phyloP scores from a whole-genome alignment of 495 filamentous ascomycete genomes.

The Gamarada debralockiae region DNA sequence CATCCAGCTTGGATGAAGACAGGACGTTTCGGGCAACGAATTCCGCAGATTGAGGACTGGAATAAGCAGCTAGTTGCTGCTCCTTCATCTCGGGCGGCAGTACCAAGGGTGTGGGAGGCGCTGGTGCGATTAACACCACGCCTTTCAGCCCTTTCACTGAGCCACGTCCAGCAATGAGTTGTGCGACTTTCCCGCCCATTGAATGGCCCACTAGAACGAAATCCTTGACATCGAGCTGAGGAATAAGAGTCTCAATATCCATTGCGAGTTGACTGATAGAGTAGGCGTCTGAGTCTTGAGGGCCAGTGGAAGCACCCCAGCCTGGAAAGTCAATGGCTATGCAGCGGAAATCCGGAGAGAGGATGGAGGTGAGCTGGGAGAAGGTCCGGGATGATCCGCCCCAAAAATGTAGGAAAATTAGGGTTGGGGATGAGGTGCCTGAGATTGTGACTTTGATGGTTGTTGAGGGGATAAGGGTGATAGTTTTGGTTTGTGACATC shows the following conservation, averaged over 20 bases:
- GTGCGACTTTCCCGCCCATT: slow-evolving; percentile 41
- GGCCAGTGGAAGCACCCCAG: slow-evolving; percentile 37
- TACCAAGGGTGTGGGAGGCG: slow-evolving; percentile 30
- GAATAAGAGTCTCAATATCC: slow-evolving; percentile 29
- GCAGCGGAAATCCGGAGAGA: slow-evolving; percentile 24
- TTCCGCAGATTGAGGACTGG: slow-evolving; percentile 25
- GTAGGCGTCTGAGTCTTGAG: slow-evolving; percentile 21
- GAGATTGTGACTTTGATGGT: too few species aligned
- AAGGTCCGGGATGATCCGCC: slow-evolving; percentile 39
- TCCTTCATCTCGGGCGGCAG: slow-evolving; percentile 34
- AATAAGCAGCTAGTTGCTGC: slow-evolving; percentile 34
- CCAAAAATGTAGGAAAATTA: slow-evolving; percentile 43
- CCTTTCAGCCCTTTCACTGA: slow-evolving; percentile 25
- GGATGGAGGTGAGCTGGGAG: slow-evolving; percentile 26
- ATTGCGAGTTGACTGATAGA: slow-evolving; percentile 27
- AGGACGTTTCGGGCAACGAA: slow-evolving; percentile 36
- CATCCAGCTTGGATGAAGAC: slow-evolving; percentile 19
- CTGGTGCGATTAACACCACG: slow-evolving; percentile 33
- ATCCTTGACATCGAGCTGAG: slow-evolving; percentile 11
- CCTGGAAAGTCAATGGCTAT: slow-evolving; percentile 35
- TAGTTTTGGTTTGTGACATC: background rate
- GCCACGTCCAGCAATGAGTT: slow-evolving; percentile 24
- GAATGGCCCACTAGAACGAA: slow-evolving; percentile 38
- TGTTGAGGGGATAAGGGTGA: too few species aligned
- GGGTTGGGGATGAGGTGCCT: background rate